Evolutionary conservation across 768 basidiomycete genomes (phyloP).

Genomic region (Cantharellus cinnabarinus): DNA sequence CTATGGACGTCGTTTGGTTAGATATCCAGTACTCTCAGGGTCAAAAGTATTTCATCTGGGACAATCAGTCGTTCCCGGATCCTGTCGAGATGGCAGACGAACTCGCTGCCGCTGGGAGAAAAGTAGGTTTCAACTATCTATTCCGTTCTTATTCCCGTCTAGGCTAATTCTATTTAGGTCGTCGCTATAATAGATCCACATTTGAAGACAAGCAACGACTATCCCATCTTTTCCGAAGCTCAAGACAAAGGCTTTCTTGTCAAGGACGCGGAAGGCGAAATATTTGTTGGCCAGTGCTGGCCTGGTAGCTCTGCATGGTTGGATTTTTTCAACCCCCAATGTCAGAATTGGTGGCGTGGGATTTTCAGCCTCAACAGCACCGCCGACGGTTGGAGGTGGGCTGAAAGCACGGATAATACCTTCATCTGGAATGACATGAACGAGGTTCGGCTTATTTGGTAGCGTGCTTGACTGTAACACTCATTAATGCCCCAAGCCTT

Average conservation of each 20-base stretch:
- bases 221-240: constrained; percentile 72
- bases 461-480: neutral
- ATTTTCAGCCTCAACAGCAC: constrained; percentile 41
- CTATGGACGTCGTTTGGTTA: constrained; percentile 91
- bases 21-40: constrained; percentile 91
- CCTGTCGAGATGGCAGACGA: constrained; percentile 89
- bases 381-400: constrained; percentile 45
- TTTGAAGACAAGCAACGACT: constrained; percentile 58
- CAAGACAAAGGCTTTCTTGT: constrained; percentile 64
- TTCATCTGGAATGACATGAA: constrained; percentile 99
- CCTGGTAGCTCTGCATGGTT: constrained; percentile 90
- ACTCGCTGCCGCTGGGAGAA: constrained; percentile 65
- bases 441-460: constrained; percentile 34
- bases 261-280: constrained; percentile 51
- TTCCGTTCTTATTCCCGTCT: neutral
- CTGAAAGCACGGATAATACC: constrained; percentile 57
- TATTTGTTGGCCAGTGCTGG: constrained; percentile 98
- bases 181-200: constrained; percentile 96
- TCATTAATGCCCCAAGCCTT: constrained; percentile 33
- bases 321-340: constrained; percentile 83
- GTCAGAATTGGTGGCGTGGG: constrained; percentile 79
- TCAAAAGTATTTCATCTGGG: constrained; percentile 97
- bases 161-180: constrained; percentile 35
- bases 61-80: constrained; percentile 78
- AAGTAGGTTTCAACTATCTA: constrained; percentile 30